phyloP scores from a whole-genome alignment of 2,329 filamentous ascomycete genomes.

The Paraphaeosphaeria minitans region DNA sequence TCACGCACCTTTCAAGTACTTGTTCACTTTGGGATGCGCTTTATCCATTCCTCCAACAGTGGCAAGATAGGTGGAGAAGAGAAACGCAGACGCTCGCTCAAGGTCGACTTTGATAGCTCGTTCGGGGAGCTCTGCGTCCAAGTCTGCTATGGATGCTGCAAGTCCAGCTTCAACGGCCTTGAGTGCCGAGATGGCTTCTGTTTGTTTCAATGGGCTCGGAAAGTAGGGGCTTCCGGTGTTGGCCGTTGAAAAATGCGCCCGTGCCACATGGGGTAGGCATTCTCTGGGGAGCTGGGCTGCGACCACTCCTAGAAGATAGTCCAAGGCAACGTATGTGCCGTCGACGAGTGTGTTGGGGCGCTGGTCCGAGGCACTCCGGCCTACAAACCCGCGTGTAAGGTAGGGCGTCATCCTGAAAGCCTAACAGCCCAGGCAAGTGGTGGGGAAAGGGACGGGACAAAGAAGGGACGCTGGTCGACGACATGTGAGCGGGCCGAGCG shows the following conservation, averaged over 20 bases:
- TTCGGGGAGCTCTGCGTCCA: conserved; percentile 53
- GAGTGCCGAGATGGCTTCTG: conserved; percentile 59
- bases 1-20: conserved; percentile 49
- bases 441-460: conserved; percentile 1
- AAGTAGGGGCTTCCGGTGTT: conserved; percentile 49
- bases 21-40: conserved; percentile 51
- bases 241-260: conserved; percentile 40
- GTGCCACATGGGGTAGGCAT: conserved; percentile 35
- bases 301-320: conserved; percentile 38
- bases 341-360: conserved; percentile 35
- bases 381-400: conserved; percentile 15
- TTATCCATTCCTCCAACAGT: conserved; percentile 59
- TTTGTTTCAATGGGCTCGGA: conserved; percentile 57
- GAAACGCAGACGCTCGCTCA: conserved; percentile 60
- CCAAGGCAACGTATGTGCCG: conserved; percentile 41
- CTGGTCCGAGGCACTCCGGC: conserved; percentile 14
- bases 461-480: conserved; percentile 5
- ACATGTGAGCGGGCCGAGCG: conserved; percentile 1
- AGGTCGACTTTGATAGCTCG: conserved; percentile 58
- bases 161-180: conserved; percentile 65
- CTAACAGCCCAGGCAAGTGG: conserved; percentile 2
- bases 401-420: conserved; percentile 32
- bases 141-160: conserved; percentile 64
- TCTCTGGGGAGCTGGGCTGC: conserved; percentile 44
- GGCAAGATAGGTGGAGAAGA: conserved; percentile 64